Evolutionary conservation across 768 basidiomycete genomes (phyloP), one percentile per base, ranked within the genome.

Genomic region (Mycena amicta): DNA sequence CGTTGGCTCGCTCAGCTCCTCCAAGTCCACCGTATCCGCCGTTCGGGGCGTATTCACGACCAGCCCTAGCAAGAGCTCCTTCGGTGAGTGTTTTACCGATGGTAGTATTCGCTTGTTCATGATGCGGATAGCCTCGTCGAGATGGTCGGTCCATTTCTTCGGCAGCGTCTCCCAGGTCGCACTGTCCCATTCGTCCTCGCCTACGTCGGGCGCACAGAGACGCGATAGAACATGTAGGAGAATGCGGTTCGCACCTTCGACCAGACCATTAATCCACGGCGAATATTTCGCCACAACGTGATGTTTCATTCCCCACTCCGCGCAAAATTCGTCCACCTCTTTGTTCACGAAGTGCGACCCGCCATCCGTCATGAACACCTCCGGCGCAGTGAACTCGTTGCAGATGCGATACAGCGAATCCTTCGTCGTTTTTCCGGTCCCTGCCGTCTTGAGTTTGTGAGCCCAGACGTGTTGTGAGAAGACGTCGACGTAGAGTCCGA

Each of bases 201-300:
- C 60, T 0, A 70, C 46, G 3, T 61, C 56, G 0, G 70, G 72
- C 1, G 55, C 64, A 27, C 70, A 71, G 2, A 71, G 40, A 0
- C 59, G 37, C 27, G 63, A 54, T 5, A 74, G 53, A 0, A 55
- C 8, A 1, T 59, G 51, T 0, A 74, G 55, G 0, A 73, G 53
- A 11, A 63, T 52, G 1, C 56, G 50, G 47, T 75, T 74, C 0
- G 64, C 56, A 2, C 67, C 67, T 31, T 75, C 68, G 0, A 73
- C 60, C 0, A 74, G 62, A 0, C 73, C 68, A 37, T 74, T 72
- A 11, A 71, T 49, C 74, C 72, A 75, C 1, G 70, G 72, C 0
- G 69, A 54, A 25, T 72, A 72, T 0, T 64, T 66, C 3, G 68
- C 50, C 0, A 57, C 52, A 0, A 67, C 39, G 13, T 47, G 57